phyloP scores from a whole-genome alignment of 148 eudicot species.

The Talinum fruticosum region DNA sequence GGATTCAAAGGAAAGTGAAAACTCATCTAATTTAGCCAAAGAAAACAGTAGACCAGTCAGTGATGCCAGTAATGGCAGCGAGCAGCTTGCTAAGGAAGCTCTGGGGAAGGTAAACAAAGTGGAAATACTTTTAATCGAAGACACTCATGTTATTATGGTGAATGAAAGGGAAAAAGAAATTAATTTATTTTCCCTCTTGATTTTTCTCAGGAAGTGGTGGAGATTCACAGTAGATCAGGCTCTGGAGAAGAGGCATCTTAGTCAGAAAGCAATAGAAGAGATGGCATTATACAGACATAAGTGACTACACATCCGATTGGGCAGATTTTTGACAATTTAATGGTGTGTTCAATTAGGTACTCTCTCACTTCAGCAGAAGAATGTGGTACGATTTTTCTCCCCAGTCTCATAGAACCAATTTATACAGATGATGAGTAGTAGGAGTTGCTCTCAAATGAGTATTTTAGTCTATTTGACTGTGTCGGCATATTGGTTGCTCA shows the following conservation, averaged over 20 bases:
- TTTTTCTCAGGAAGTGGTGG: conserved; percentile 26
- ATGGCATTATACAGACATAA: not conserved
- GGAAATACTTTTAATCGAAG: not conserved
- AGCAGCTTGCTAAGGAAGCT: conserved; percentile 20
- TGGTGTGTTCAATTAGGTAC: not conserved
- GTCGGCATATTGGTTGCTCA: not conserved
- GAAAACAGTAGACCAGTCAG: conserved; percentile 28
- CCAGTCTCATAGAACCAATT: not conserved
- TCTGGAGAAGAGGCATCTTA: conserved; percentile 30
- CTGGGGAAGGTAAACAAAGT: conserved; percentile 34
- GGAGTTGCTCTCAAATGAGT: not conserved
- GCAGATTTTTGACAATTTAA: conserved; percentile 4
- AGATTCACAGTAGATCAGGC: conserved; percentile 19
- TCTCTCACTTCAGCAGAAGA: not conserved
- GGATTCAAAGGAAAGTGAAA: conserved; percentile 33
- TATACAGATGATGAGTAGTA: not conserved
- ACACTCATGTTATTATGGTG: not conserved
- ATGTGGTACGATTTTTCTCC: not conserved
- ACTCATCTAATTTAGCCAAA: conserved; percentile 18
- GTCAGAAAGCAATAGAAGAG: conserved; percentile 2
- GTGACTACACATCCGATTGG: not conserved
- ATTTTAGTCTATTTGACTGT: not conserved
- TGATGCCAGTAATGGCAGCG: conserved; percentile 18
- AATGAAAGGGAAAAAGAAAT: not conserved
- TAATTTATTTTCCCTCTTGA: not conserved